These are phyloP conservation scores for Solanum chaucha DNA, from an alignment of 257 asterid genomes.

Conservation along the genomic window DNA sequence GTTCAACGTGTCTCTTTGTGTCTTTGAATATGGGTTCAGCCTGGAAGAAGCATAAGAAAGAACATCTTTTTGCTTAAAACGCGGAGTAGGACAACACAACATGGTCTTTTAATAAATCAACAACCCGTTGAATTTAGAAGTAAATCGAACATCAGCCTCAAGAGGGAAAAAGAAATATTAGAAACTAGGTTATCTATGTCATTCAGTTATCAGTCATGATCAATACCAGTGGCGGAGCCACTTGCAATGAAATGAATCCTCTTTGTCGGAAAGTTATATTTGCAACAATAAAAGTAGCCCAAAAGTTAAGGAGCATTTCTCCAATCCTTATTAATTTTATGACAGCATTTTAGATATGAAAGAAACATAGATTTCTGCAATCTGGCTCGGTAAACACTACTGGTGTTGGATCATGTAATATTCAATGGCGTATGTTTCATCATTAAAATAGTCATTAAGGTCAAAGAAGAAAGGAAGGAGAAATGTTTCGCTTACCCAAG, in stretches of 20 bases:
- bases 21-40: constrained; percentile 69
- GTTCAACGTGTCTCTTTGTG: constrained; percentile 37
- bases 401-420: neutral
- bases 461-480: neutral
- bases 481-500: constrained; percentile 43
- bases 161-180: neutral
- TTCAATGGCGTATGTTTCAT: neutral
- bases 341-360: neutral
- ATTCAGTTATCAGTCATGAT: neutral
- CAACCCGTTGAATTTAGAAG: neutral
- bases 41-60: constrained; percentile 4
- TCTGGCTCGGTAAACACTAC: neutral
- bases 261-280: neutral
- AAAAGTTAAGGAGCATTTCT: neutral
- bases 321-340: neutral
- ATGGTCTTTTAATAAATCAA: neutral
- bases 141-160: neutral
- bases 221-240: neutral
- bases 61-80: neutral
- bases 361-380: neutral
- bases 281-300: neutral
- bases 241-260: neutral
- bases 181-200: neutral
- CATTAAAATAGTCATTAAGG: neutral
- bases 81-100: neutral